Conservation (phyloP, 164 flowering plant genomes). For the Annona squamosa region DNA sequence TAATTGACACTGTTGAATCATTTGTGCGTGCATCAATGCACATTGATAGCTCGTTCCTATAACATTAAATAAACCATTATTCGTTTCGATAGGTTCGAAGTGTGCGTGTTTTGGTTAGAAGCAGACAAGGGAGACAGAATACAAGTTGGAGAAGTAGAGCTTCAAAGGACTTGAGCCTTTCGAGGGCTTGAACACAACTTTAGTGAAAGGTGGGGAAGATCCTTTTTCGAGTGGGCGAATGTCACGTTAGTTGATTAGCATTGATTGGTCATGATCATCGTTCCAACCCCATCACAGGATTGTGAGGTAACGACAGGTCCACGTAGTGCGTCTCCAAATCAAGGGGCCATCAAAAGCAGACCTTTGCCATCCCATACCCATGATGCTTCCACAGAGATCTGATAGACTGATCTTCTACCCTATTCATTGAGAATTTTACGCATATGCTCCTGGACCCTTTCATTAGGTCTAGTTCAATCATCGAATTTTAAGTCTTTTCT, state of each 20-base stretch:
- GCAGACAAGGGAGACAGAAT: not conserved
- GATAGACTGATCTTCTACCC: no score
- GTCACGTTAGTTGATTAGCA: not conserved
- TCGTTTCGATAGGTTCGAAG: no score
- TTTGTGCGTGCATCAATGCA: no score
- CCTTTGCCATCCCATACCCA: not conserved
- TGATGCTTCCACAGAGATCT: no score
- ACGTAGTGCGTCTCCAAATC: not conserved
- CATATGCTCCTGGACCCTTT: no score
- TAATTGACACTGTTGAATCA: no score
- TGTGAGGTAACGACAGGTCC: not conserved
- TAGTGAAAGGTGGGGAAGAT: not conserved
- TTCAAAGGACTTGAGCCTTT: not conserved
- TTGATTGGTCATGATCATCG: not conserved
- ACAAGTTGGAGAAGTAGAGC: not conserved
- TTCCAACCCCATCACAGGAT: not conserved
- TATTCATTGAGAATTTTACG: no score
- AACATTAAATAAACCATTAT: no score
- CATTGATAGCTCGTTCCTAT: no score
- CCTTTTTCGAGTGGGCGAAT: not conserved
- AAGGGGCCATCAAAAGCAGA: not conserved
- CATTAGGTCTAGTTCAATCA: no score
- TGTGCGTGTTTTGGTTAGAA: not conserved
- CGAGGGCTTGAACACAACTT: not conserved
- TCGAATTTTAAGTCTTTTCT: no score